Conservation (phyloP, 2,329 filamentous ascomycete genomes). For the Neopestalotiopsis clavispora region DNA sequence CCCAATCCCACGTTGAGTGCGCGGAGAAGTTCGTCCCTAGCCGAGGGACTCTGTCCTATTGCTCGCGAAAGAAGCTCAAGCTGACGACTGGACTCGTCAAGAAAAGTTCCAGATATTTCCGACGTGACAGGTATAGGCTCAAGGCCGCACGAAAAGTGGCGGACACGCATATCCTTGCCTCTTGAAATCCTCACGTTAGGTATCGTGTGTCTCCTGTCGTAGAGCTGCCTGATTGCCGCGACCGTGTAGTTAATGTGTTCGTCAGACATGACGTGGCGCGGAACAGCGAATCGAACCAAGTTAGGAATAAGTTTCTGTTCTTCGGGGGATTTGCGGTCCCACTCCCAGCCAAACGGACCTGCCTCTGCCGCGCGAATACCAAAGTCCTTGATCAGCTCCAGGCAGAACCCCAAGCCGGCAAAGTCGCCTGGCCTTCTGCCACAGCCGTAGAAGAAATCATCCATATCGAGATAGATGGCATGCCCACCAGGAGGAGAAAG, state of each 20-base stretch:
- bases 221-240: slow-evolving; percentile 23
- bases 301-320: slow-evolving; percentile 22
- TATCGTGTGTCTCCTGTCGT: slow-evolving; percentile 24
- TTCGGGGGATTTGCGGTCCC: slow-evolving; percentile 25
- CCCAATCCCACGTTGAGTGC: slow-evolving; percentile 18
- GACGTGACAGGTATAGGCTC: slow-evolving; percentile 21
- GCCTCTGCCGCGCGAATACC: slow-evolving; percentile 24
- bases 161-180: slow-evolving; percentile 25
- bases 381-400: slow-evolving; percentile 25
- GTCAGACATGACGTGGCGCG: slow-evolving; percentile 25
- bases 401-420: slow-evolving; percentile 23
- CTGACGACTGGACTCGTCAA: slow-evolving; percentile 22
- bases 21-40: slow-evolving; percentile 11
- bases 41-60: slow-evolving; percentile 13
- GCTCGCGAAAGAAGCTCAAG: slow-evolving; percentile 21
- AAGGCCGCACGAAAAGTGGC: slow-evolving; percentile 25
- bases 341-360: slow-evolving; percentile 26
- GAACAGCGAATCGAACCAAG: slow-evolving; percentile 27
- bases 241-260: slow-evolving; percentile 27
- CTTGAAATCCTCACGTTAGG: slow-evolving; percentile 25
- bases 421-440: slow-evolving; percentile 24
- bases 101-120: slow-evolving; percentile 15
- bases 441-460: slow-evolving; percentile 27
- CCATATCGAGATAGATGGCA: slow-evolving; percentile 28
- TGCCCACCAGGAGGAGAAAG: slow-evolving; percentile 25